These are phyloP conservation scores for Coemansia sp. DNA, from an alignment of 192 early-diverging fungal genomes.

Conservation along the genomic window DNA sequence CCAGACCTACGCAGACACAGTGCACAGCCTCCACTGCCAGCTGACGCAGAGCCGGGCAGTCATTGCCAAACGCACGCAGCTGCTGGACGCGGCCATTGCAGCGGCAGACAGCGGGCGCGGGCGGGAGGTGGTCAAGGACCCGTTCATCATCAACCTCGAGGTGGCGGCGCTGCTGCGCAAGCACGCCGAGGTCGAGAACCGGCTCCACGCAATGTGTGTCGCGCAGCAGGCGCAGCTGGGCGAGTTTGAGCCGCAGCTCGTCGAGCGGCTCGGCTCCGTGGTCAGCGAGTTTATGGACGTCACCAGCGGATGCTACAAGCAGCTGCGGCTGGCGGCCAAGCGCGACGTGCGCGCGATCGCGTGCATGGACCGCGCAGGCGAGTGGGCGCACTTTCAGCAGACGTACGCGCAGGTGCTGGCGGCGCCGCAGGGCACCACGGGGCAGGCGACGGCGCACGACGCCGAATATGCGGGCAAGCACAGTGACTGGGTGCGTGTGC, in stretches of 20 bases:
- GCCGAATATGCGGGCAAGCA: slow-evolving; percentile 12
- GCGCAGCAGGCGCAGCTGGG: slow-evolving; percentile 24
- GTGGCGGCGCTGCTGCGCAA: slow-evolving; percentile 42
- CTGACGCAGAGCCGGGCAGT: slow-evolving; percentile 21
- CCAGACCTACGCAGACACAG: slow-evolving; percentile 16
- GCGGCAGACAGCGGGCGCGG: slow-evolving; percentile 3
- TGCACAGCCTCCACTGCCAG: slow-evolving; percentile 12
- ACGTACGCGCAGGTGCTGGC: slow-evolving; percentile 11
- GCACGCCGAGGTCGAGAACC: slow-evolving; percentile 26
- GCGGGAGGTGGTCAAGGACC: slow-evolving; percentile 33
- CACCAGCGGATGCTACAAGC: slow-evolving; percentile 20
- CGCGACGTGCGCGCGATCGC: slow-evolving; percentile 13
- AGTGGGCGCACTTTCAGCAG: slow-evolving; percentile 28
- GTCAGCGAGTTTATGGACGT: slow-evolving; percentile 19
- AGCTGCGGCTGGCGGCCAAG: slow-evolving; percentile 24
- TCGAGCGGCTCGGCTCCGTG: slow-evolving; percentile 11
- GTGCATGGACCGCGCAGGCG: slow-evolving; percentile 16
- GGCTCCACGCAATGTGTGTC: slow-evolving; percentile 4
- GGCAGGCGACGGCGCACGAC: slow-evolving; percentile 9
- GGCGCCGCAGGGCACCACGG: slow-evolving; percentile 9
- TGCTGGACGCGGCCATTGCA: slow-evolving; percentile 18
- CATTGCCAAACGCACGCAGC: slow-evolving; percentile 11
- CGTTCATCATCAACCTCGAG: slow-evolving; percentile 48
- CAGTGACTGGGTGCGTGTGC: slow-evolving; percentile 38
- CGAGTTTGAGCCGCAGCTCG: slow-evolving; percentile 30